Evolutionary conservation across 1,284 basidiomycete genomes (phyloP), one percentile per base, ranked within the genome.

Genomic region (Mycena citricolor): DNA sequence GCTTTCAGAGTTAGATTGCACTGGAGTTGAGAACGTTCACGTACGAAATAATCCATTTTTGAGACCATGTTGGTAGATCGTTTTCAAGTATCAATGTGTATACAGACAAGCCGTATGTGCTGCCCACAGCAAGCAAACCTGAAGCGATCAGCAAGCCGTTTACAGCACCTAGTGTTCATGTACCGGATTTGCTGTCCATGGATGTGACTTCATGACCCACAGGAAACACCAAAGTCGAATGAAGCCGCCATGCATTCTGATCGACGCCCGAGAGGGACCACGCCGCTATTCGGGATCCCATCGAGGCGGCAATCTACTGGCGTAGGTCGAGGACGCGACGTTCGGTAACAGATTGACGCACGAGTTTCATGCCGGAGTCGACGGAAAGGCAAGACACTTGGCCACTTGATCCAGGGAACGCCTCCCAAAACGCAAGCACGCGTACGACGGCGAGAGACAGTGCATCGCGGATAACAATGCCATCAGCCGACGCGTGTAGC

Each of bases 31-130:
- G 30, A 24, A 30, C 24, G 22, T 33, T n/a, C 10, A 41, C 77
- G 49, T 68, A 88, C 87, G 67, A 57, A 39, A 70, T 65, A 16
- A 67, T 72, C 88, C 87, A 90, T 63, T 87, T 88, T 57, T 69
- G 68, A 4, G 79, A 82, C 89, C 89, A 90, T 2, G 80, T 84
- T 10, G 81, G 83, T 17, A 90, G 73, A 60, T 89, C 85, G 57
- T 89, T 84, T 56, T 90, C 84, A 31, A 87, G 70, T 45, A 83
- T 79, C 31, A 90, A 65, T 2, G 81, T 86, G 57, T 86, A 86
- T 1, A 89, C 76, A 3, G 83, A 81, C 12, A 90, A 64, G 34
- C 74, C 73, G 42, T 61, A 65, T 19, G 66, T 57, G 29, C 73
- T 81, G 17, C 81, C 85, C 31, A 90, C 74, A 22, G 81, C 81